Percentiles rank a stretch among this genome's conserved stretches.
Evolutionary conservation across 139 green algal species (phyloP).

Genomic region (Zygnema circumcarinatum): DNA sequence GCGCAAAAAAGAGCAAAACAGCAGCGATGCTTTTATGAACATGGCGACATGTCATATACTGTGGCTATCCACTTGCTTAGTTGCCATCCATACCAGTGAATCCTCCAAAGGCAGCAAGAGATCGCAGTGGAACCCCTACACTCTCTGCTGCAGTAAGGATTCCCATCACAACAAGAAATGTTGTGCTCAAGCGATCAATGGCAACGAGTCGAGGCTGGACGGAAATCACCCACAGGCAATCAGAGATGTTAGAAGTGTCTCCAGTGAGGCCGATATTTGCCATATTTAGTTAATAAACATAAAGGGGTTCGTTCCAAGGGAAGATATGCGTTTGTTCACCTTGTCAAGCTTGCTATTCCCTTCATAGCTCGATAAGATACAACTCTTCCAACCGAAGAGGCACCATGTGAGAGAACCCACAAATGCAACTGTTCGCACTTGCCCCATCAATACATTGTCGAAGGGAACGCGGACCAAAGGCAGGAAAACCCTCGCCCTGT

Average conservation of each 20-base stretch:
- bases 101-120: slow-evolving; percentile 35
- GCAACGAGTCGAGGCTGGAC: slow-evolving; percentile 18
- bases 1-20: not conserved
- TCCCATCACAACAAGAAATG: slow-evolving; percentile 6
- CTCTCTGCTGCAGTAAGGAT: slow-evolving; percentile 23
- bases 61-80: too few relatives aligned
- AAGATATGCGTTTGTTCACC: too few relatives aligned
- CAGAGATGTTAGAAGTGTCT: not conserved
- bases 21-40: not conserved
- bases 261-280: too few relatives aligned
- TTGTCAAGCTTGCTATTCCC: not conserved
- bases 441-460: not conserved
- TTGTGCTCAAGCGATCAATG: slow-evolving; percentile 16
- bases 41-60: not conserved
- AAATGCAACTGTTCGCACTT: slow-evolving; percentile 10
- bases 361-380: not conserved
- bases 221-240: not conserved
- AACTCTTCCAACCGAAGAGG: slow-evolving; percentile 27
- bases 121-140: slow-evolving; percentile 1
- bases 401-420: slow-evolving; percentile 29
- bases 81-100: slow-evolving; percentile 24
- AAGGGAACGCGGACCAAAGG: too few relatives aligned
- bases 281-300: too few relatives aligned
- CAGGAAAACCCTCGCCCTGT: too few relatives aligned
- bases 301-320: too few relatives aligned